A percentile compares a stretch with the other conserved stretches of the same genome.
Evolutionary conservation across 139 green algal species (phyloP).

Genomic region (Coelastrella sp.): DNA sequence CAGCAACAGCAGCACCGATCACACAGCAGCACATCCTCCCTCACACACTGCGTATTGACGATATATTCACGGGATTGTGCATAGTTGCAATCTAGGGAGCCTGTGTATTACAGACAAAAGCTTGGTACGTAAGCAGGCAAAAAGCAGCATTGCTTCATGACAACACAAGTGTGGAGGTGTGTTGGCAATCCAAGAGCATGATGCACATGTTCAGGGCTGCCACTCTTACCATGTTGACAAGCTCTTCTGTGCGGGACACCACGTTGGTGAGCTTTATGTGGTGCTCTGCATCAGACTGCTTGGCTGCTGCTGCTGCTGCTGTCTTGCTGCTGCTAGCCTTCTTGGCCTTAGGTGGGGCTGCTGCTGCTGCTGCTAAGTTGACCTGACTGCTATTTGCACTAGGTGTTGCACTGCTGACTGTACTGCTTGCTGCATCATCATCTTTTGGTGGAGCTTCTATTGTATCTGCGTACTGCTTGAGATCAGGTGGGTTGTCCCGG

Average conservation of each 20-base stretch:
- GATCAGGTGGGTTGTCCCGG: constrained; percentile 75
- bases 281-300: constrained; percentile 16
- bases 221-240: constrained; percentile 42
- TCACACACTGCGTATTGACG: no score
- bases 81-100: no score
- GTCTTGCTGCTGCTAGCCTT: constrained; percentile 20
- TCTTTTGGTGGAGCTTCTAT: constrained; percentile 51
- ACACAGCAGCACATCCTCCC: no score
- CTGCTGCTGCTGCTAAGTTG: constrained; percentile 46
- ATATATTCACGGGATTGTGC: no score
- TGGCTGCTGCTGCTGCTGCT: background rate
- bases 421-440: constrained; percentile 37
- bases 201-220: background rate
- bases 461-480: constrained; percentile 64
- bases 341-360: constrained; percentile 38
- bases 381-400: constrained; percentile 17
- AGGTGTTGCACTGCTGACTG: constrained; percentile 29
- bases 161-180: no score
- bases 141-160: no score
- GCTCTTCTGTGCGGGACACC: constrained; percentile 34
- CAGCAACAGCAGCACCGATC: background rate
- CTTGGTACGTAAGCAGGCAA: no score
- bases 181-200: background rate
- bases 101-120: no score
- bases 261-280: constrained; percentile 54